A percentile compares a stretch with the other conserved stretches of the same genome.
Conservation (phyloP, 164 flowering plant species). For the Stephania japonica region DNA sequence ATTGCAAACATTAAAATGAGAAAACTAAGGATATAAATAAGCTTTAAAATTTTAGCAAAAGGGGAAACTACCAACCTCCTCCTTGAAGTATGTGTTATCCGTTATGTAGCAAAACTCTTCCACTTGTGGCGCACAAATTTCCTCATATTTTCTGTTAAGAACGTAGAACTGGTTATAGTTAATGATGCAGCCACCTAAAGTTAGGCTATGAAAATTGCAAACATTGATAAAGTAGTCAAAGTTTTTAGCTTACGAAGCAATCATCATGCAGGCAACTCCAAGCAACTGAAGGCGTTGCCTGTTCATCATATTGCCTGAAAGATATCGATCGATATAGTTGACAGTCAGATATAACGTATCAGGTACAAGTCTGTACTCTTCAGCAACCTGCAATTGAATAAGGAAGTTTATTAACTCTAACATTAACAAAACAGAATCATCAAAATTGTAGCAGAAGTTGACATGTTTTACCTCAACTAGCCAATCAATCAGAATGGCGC, state of each 20-base stretch:
- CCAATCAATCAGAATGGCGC: slow-evolving; percentile 90
- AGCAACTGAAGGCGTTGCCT: slow-evolving; percentile 81
- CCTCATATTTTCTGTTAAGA: slow-evolving; percentile 82
- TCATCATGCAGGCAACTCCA: slow-evolving; percentile 98
- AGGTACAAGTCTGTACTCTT: slow-evolving; percentile 94
- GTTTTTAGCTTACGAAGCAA: slow-evolving; percentile 70
- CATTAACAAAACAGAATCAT: slow-evolving; percentile 1
- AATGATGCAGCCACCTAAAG: neutral
- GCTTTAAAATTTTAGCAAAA: neutral
- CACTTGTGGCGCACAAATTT: slow-evolving; percentile 97
- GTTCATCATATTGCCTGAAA: slow-evolving; percentile 75
- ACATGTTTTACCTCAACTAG: slow-evolving; percentile 74
- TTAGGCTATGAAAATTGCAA: neutral
- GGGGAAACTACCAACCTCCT: slow-evolving; percentile 51
- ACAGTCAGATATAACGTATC: slow-evolving; percentile 89
- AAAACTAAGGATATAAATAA: too few species aligned
- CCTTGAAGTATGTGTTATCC: slow-evolving; percentile 87
- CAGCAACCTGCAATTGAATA: slow-evolving; percentile 61
- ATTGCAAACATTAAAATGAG: too few species aligned
- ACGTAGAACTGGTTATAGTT: slow-evolving; percentile 7
- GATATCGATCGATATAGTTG: slow-evolving; percentile 90
- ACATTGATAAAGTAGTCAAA: neutral
- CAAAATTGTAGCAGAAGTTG: neutral
- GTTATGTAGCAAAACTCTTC: slow-evolving; percentile 98
- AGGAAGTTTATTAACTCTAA: neutral